phyloP scores from a whole-genome alignment of 495 filamentous ascomycete species.

The Terfezia boudieri region DNA sequence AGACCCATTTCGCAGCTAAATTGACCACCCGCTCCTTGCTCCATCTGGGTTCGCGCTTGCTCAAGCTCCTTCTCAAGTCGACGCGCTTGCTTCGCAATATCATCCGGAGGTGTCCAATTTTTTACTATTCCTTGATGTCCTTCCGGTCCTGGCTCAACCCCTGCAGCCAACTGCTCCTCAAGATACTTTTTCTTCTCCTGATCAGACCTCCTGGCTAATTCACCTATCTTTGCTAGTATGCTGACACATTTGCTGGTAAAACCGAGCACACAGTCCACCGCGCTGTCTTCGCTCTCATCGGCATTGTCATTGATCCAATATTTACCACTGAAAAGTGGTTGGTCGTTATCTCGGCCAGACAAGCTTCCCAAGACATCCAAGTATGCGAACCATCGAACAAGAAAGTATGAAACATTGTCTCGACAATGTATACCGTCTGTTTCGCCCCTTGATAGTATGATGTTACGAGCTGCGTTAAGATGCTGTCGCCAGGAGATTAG shows the following conservation, averaged over 20 bases:
- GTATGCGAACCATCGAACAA: conserved; percentile 73
- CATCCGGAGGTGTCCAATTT: conserved; percentile 36
- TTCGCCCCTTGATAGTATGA: conserved; percentile 48
- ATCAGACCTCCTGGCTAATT: conserved; percentile 49
- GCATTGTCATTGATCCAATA: conserved; percentile 34
- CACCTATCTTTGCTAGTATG: conserved; percentile 51
- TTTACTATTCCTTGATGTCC: conserved; percentile 8
- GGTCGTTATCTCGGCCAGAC: conserved; percentile 37
- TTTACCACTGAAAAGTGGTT: conserved; percentile 17
- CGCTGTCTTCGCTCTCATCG: conserved; percentile 34
- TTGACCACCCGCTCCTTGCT: not conserved
- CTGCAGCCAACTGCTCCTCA: not conserved
- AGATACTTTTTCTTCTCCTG: conserved; percentile 15
- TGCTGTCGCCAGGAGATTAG: conserved; percentile 57
- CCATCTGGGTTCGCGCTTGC: conserved; percentile 22
- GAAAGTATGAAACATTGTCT: conserved; percentile 53
- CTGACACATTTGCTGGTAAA: conserved; percentile 48
- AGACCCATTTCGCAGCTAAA: not conserved
- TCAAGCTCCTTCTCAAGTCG: conserved; percentile 32
- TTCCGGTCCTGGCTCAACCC: conserved; percentile 28
- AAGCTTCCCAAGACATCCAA: conserved; percentile 60
- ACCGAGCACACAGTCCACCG: conserved; percentile 62
- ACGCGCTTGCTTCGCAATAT: conserved; percentile 31
- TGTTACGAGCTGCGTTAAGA: conserved; percentile 49
- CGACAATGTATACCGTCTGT: conserved; percentile 30